These are phyloP conservation scores for Solanum virginianum DNA, from an alignment of 257 asterid genomes.

Conservation along the genomic window DNA sequence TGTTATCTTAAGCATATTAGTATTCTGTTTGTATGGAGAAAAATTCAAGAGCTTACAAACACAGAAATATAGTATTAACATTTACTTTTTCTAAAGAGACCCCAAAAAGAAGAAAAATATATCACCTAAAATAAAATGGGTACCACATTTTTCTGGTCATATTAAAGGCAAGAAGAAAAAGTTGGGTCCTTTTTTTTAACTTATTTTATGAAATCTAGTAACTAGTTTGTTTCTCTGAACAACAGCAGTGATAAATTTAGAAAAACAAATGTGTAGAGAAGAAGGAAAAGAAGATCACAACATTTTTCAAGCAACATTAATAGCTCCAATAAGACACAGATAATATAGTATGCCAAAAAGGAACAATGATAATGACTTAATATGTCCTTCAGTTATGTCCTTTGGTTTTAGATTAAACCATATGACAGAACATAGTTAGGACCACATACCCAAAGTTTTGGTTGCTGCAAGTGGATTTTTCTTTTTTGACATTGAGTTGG, in stretches of 20 bases:
- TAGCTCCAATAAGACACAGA: neutral
- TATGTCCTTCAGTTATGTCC: slow-evolving; percentile 1
- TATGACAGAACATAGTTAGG: slow-evolving; percentile 1
- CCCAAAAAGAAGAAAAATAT: neutral
- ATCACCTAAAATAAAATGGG: neutral
- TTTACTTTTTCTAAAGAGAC: no score
- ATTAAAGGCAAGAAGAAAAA: neutral
- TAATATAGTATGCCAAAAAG: neutral
- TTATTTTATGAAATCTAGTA: neutral
- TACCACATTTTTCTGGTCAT: neutral
- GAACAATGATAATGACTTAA: neutral
- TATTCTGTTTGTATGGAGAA: no score
- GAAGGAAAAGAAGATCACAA: neutral
- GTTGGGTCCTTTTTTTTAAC: neutral
- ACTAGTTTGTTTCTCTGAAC: neutral
- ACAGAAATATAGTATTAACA: no score
- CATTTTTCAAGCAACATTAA: neutral
- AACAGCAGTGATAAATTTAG: slow-evolving; percentile 3
- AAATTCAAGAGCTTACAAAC: neutral
- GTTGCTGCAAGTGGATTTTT: neutral
- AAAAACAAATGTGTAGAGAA: neutral
- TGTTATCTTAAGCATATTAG: neutral
- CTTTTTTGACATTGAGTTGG: neutral
- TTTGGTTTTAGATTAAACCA: slow-evolving; percentile 4
- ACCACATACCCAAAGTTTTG: slow-evolving; percentile 12